Base-by-base conservation (phyloP, 805 yeast genomes). In the Komagataella phaffii region DNA sequence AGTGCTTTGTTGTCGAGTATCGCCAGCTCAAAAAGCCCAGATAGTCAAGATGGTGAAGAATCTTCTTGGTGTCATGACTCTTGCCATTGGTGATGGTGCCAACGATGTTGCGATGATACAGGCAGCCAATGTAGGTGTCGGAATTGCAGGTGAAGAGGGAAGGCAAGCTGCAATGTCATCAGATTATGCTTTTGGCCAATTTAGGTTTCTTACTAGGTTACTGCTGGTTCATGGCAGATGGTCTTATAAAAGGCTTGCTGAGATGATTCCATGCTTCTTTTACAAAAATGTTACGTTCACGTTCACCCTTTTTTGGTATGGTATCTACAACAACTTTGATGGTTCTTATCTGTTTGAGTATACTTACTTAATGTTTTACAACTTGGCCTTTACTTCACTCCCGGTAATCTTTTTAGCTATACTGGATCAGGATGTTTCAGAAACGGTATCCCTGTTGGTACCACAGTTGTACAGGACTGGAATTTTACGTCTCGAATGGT, bases 61-160 rank as follows among this genome's bases (percentile, higher is more conserved):
- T 30, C 73, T 74, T 7, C 72, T 85, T 57, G 74, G 75, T 49
- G 93, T 85, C 40, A 83, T 84, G 80, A 84, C 93, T 0, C 71
- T 85, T 53, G 88, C 91, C 0, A 80, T 85, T 62, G 95, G 95
- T 36, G 95, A 85, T 62, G 95, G 95, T 56, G 87, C 93, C 23
- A 85, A 85, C 61, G 95, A 85, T 64, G 93, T 85, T 49, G 86
- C 93, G 7, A 85, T 85, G 95, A 86, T 85, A 55, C 91, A 85
- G 60, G 85, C 87, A 40, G 91, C 95, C 3, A 83, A 86, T 62
- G 80, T 86, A 40, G 95, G 95, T 53, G 83, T 86, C 44, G 95
- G 95, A 56, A 85, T 85, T 60, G 91, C 89, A 6, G 95, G 95
- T 56, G 87, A 84, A 58, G 95, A 85, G 67, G 95, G 95, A 54